Evolutionary conservation across 129 eudicot species (phyloP), one percentile per base, ranked within the genome.

Genomic region (Flaveria robusta): DNA sequence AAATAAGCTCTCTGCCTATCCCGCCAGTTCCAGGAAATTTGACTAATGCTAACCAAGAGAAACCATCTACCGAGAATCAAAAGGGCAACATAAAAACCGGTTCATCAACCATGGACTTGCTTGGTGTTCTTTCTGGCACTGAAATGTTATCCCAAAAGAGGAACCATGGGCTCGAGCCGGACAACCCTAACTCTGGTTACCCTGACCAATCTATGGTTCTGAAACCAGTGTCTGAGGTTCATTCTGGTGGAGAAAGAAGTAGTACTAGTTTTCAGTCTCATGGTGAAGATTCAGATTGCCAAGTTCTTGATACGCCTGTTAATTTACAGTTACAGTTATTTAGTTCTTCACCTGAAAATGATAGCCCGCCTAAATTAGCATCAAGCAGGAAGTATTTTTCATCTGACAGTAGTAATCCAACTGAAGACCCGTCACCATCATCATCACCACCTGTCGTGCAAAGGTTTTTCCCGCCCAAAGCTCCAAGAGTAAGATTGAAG

Each of bases 391-490:
- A 86, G 71, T 92, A 87, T 71, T 85, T 87, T 83, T 92, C 96
- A 31, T 89, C 98, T 16, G 91, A 83, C 78, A 89, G 96, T 72
- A 87, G 96, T 82, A 87, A 86, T 39, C 96, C 89, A 18, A 83
- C 81, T 76, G 87, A 74, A 46, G 98, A 92, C 74, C 82, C 83
- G 26, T 89, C 98, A 31, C 98, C 96, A 14, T 79, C 92, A 23
- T 88, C 91, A 45, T 87, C 96, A 29, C 96, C 96, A 77, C 98
- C 93, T 73, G 78, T 89, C 37, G 87, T 77, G 18, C 93, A 87
- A 66, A 79, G 83, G 72, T 77, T 92, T 80, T 92, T 92, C 71
- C 97, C 97, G 6, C 45, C 81, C 55, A 86, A 81, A 62, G 68
- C 85, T 56, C 85, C 89, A 0, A 84, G 85, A 70, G 86, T 81